Conservation (phyloP, 192 early-diverging fungal genomes). For the Paraglomus occultum region DNA sequence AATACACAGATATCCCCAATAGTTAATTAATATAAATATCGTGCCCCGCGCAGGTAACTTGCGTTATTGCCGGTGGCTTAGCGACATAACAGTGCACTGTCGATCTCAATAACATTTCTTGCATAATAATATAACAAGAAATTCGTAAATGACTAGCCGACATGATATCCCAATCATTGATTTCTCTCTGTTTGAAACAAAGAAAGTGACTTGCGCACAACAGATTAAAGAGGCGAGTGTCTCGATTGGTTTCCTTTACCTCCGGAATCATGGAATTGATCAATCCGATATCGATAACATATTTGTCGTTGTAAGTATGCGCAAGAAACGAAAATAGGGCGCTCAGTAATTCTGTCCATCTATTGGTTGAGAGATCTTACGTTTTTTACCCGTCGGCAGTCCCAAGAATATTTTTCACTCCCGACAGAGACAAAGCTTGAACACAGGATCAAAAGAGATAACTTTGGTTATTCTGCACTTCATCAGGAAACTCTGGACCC, state of each 20-base stretch:
- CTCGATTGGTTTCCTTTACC: slow-evolving; percentile 60
- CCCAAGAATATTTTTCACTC: slow-evolving; percentile 51
- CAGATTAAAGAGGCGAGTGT: slow-evolving; percentile 49
- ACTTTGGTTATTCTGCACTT: slow-evolving; percentile 54
- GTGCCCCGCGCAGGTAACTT: no score
- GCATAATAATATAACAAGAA: neutral
- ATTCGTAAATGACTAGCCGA: neutral
- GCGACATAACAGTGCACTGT: no score
- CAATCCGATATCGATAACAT: slow-evolving; percentile 46
- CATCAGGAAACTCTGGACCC: slow-evolving; percentile 55
- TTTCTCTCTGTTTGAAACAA: slow-evolving; percentile 49
- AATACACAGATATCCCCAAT: no score
- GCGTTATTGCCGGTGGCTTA: no score
- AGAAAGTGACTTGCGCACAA: slow-evolving; percentile 43
- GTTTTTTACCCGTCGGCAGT: slow-evolving; percentile 26
- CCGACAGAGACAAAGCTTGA: slow-evolving; percentile 45
- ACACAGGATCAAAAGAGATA: slow-evolving; percentile 41
- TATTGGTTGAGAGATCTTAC: neutral
- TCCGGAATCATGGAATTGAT: slow-evolving; percentile 59
- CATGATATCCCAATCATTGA: slow-evolving; percentile 61
- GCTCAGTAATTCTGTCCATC: neutral
- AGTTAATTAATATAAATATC: no score
- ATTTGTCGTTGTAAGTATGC: slow-evolving; percentile 44
- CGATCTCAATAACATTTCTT: neutral
- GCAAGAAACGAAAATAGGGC: no score